A percentile compares a stretch with the other conserved stretches of the same genome.
Conservation (phyloP, 1,284 basidiomycete genomes). For the Trichosporon faecale region DNA sequence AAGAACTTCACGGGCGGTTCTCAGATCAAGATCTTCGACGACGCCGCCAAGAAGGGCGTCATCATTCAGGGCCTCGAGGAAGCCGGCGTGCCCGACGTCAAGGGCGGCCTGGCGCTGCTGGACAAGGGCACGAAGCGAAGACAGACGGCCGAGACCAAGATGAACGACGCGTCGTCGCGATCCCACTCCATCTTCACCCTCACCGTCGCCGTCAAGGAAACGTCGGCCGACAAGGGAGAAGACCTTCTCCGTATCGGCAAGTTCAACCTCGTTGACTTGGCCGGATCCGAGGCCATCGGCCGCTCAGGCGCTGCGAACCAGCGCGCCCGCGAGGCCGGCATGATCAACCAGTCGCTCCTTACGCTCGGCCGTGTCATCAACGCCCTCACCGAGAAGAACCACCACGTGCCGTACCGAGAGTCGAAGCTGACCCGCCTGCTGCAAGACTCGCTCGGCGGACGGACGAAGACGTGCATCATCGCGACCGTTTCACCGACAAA, state of each 20-base stretch:
- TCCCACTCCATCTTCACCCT: conserved; percentile 99
- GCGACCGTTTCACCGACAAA: conserved; percentile 90
- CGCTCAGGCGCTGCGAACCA: conserved; percentile 93
- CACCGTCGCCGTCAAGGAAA: conserved; percentile 88
- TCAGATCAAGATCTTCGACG: conserved; percentile 85
- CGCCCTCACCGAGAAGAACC: conserved; percentile 85
- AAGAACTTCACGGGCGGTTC: conserved; percentile 57
- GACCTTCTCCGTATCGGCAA: conserved; percentile 92
- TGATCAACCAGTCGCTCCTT: conserved; percentile 97
- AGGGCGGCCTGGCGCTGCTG: conserved; percentile 79
- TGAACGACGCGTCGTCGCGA: conserved; percentile 92
- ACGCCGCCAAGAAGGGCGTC: conserved; percentile 71
- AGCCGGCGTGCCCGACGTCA: conserved; percentile 73
- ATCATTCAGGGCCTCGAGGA: conserved; percentile 95
- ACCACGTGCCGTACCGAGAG: conserved; percentile 88
- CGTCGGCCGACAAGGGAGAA: conserved; percentile 59
- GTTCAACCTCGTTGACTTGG: conserved; percentile 93
- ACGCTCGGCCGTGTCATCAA: conserved; percentile 97
- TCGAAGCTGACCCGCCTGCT: conserved; percentile 91
- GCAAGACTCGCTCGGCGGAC: conserved; percentile 97
- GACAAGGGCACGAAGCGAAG: conserved; percentile 84
- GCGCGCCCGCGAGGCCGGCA: conserved; percentile 91
- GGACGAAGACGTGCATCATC: conserved; percentile 97
- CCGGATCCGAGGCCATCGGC: conserved; percentile 96
- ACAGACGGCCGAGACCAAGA: conserved; percentile 94